These are phyloP conservation scores for Xylariaceae sp. DNA, from an alignment of 2,329 filamentous ascomycete species.

Conservation along the genomic window DNA sequence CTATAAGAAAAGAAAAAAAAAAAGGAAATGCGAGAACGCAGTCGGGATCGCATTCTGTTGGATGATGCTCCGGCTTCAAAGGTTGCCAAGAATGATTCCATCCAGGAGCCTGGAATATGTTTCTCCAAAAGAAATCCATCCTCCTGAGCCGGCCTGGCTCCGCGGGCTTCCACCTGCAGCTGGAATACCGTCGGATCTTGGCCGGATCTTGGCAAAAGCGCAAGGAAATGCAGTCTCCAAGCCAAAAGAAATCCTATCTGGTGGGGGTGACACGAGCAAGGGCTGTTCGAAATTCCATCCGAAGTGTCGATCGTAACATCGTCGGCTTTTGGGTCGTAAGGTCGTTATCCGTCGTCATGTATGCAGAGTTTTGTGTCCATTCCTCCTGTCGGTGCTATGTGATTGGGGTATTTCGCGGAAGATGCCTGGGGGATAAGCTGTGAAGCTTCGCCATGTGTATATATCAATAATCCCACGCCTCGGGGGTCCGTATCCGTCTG, in stretches of 20 bases:
- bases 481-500: constrained; percentile 16
- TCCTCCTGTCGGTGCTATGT: constrained; percentile 24
- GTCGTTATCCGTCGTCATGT: constrained; percentile 31
- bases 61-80: constrained; percentile 1
- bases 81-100: too few species aligned
- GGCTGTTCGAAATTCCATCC: constrained; percentile 14
- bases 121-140: constrained; percentile 16
- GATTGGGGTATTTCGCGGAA: constrained; percentile 28
- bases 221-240: constrained; percentile 11
- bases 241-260: constrained; percentile 14
- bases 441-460: constrained; percentile 35
- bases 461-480: constrained; percentile 27
- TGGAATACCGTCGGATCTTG: too few species aligned
- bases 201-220: constrained; percentile 11
- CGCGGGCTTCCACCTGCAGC: constrained; percentile 19
- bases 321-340: constrained; percentile 26
- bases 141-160: constrained; percentile 27
- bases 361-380: constrained; percentile 32
- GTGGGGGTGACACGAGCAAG: constrained; percentile 9
- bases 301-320: constrained; percentile 24
- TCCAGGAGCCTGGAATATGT: constrained; percentile 3
- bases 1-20: constrained; percentile 11
- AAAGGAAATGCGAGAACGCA: neutral
- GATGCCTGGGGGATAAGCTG: constrained; percentile 32
- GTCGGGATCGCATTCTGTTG: too few species aligned